Evolutionary conservation across 441 rosid species (phyloP).

Genomic region (Jatropha podagrica): DNA sequence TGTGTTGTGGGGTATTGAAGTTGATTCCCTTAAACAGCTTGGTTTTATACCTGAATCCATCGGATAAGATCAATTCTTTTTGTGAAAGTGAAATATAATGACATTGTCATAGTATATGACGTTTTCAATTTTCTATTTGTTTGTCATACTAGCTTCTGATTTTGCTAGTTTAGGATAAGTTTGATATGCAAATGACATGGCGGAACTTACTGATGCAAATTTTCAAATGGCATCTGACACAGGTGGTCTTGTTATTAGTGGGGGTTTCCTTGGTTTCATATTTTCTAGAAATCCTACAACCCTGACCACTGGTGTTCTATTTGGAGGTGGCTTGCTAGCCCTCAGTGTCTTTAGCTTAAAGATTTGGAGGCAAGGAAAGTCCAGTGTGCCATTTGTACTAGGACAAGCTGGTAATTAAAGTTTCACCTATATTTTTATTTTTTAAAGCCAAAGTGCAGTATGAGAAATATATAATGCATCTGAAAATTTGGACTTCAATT

Average conservation of each 20-base stretch:
- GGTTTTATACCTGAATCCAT: slow-evolving; percentile 3
- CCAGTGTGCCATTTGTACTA: slow-evolving; percentile 80
- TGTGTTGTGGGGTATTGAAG: not conserved
- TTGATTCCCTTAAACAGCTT: not conserved
- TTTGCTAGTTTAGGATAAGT: not conserved
- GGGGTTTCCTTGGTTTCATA: slow-evolving; percentile 68
- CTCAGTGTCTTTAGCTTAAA: slow-evolving; percentile 78
- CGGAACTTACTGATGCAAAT: slow-evolving; percentile 9
- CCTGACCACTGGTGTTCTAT: slow-evolving; percentile 49
- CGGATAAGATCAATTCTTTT: not conserved
- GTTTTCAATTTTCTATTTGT: not conserved
- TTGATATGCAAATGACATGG: not conserved
- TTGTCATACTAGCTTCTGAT: not conserved
- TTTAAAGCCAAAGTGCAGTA: not conserved
- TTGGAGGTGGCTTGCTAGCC: slow-evolving; percentile 79
- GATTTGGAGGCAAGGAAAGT: slow-evolving; percentile 87
- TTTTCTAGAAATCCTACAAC: slow-evolving; percentile 62
- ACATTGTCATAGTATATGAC: not conserved
- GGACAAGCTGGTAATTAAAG: slow-evolving; percentile 81
- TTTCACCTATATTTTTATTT: not conserved
- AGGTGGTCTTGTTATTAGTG: slow-evolving; percentile 65
- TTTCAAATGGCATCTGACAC: slow-evolving; percentile 13
- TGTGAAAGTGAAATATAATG: not conserved
- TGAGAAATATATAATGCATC: not conserved
- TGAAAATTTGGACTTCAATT: not conserved